Evolutionary conservation across 805 yeast genomes (phyloP).

Genomic region (Suhomyces canberraensis): DNA sequence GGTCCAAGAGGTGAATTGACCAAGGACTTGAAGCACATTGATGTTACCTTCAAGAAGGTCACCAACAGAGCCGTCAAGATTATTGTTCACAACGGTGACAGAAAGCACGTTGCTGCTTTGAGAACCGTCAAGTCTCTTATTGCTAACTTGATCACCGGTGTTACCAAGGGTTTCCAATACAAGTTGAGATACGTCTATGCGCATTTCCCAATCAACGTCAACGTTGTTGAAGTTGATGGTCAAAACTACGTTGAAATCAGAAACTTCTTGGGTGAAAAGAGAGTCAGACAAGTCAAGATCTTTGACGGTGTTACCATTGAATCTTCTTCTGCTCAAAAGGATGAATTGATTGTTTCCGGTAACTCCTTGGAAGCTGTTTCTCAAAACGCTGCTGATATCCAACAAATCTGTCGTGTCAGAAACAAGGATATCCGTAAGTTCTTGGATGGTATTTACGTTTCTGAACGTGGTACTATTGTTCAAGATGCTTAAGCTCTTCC

Average conservation of each 20-base stretch:
- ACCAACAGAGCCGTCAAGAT: conserved; percentile 73
- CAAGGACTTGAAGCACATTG: conserved; percentile 92
- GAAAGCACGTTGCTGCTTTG: conserved; percentile 99
- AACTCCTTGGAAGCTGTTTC: conserved; percentile 97
- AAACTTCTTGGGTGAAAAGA: conserved; percentile 99
- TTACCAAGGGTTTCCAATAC: conserved; percentile 98
- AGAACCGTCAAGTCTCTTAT: conserved; percentile 97
- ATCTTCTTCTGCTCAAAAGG: conserved; percentile 83
- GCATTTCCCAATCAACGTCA: conserved; percentile 99
- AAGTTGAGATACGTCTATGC: conserved; percentile 99
- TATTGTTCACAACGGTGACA: conserved; percentile 97
- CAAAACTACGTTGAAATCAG: conserved; percentile 84
- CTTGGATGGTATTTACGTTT: conserved; percentile 99
- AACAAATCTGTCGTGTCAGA: conserved; percentile 97
- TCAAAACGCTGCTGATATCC: conserved; percentile 97
- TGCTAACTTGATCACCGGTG: conserved; percentile 95
- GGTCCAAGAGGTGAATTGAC: conserved; percentile 96
- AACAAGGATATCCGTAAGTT: conserved; percentile 99
- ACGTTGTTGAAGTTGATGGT: conserved; percentile 79
- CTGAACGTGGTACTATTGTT: conserved; percentile 86
- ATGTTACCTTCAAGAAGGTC: conserved; percentile 86
- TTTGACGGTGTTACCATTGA: conserved; percentile 87
- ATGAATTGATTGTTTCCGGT: conserved; percentile 89
- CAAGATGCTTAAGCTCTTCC: conserved; percentile 46
- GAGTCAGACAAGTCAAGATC: conserved; percentile 84